Base-by-base conservation (phyloP, 768 basidiomycete genomes). In the Hericium rajendrae region DNA sequence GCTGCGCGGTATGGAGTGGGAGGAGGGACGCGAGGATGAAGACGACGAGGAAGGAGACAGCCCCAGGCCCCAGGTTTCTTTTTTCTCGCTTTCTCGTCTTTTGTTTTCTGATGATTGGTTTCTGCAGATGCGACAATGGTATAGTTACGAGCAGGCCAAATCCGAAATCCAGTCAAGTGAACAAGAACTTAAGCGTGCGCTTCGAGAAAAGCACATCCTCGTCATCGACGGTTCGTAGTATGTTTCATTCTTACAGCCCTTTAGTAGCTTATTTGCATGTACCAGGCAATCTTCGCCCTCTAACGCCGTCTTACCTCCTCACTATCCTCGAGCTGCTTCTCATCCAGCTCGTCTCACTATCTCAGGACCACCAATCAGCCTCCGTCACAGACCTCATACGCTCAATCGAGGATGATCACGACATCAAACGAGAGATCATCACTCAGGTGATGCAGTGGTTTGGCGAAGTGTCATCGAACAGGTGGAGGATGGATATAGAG, bases 381-480 rank as follows among this genome's bases (percentile, higher is more conserved):
- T 73, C 81, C 0, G 74, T 84, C n/a, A 78, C 83, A 48, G 75
- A 77, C n/a, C 70, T 95, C 46, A 67, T 77, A 6, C 72, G 78
- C 10, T 72, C 80, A 0, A 77, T 97, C 12, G 79, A 82, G 16
- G 77, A 86, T 46, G 86, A 89, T 3, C 84, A 92, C 65, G 89
- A 90, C 18, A 71, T 94, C 15, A 75, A 81, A 8, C 71, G 79
- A 6, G 67, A 73, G 2, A 78, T 93, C 28, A 78, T 82, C 8
- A 71, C 67, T 6, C 90, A 92, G 66, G 77, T 93, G 26, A 81
- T 97, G 75, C 67, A 71, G 0, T 94, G 94, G 86, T 97, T 95
- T 62, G 93, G 92, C 15, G 72, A 74, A 4, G 68, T 85, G 4
- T 64, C 56, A 9, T 55, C 22, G 13, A 59, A 55, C 12, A 70